Base-by-base conservation (phyloP, 306 rosid species). In the Trifolium subterraneum region DNA sequence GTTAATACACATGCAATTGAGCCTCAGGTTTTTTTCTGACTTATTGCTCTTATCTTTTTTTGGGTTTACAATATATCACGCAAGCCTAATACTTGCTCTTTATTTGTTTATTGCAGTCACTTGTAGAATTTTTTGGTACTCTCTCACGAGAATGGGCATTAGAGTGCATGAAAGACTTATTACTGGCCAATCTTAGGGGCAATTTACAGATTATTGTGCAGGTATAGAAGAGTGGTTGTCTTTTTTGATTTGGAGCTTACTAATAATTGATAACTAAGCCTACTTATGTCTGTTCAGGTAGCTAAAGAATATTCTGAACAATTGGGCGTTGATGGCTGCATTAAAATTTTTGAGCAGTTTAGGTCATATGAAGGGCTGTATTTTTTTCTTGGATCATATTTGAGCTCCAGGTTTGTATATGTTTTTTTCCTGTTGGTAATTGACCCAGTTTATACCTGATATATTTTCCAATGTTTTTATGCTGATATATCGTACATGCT, bases 1-100 rank as follows among this genome's bases (percentile, higher is more conserved):
- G 98, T 95, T 75, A 95, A 95, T 76, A 95, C 99, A 13, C 99
- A 95, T 92, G 98, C 97, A 74, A 95, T 95, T 81, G 99, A 95
- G 82, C 98, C 99, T 64, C 99, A 89, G 99, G 99, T 95, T 77
- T 95, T 78, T 75, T 47, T 87, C 59, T 45, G 51, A 79, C 52
- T 23, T 25, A n/a, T 64, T 61, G 51, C 48, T 64, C 81, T 79
- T 63, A 48, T 36, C 67, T 70, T 71, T 10, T 79, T 73, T 63
- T 27, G 9, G 22, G 59, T 38, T 70, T 50, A 78, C 11, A 70
- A 38, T 50, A 23, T 39, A 25, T 68, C 14, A 22, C 36, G 5
- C 8, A 52, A 22, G 15, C 48, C 72, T 47, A 56, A 67, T 72
- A 66, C 41, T 75, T 78, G 27, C 77, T 92, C 65, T 80, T 60